Evolutionary conservation across 768 basidiomycete genomes (phyloP).

Genomic region (Pholiota molesta): DNA sequence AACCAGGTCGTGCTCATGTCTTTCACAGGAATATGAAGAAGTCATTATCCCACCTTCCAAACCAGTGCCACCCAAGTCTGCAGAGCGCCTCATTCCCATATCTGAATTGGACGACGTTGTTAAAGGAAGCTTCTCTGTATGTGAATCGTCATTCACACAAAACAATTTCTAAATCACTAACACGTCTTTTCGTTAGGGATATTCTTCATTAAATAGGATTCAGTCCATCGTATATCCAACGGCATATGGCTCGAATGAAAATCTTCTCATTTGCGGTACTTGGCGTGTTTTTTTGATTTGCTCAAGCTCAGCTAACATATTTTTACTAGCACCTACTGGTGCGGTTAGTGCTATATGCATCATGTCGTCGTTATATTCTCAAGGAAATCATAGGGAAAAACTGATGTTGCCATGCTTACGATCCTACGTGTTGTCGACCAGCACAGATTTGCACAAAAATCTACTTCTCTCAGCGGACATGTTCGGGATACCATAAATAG

Average conservation of each 20-base stretch:
- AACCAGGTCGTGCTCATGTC: slow-evolving; percentile 2
- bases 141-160: slow-evolving; percentile 19
- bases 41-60: slow-evolving; percentile 86
- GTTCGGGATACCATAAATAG: slow-evolving; percentile 58
- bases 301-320: slow-evolving; percentile 5
- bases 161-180: slow-evolving; percentile 4
- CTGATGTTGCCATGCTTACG: slow-evolving; percentile 94
- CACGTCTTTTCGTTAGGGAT: slow-evolving; percentile 56
- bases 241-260: slow-evolving; percentile 95
- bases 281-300: slow-evolving; percentile 3
- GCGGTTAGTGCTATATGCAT: slow-evolving; percentile 66
- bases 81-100: slow-evolving; percentile 74
- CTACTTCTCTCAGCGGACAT: slow-evolving; percentile 25
- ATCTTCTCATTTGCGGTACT: slow-evolving; percentile 88
- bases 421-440: slow-evolving; percentile 88
- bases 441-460: slow-evolving; percentile 37
- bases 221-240: slow-evolving; percentile 95
- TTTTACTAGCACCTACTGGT: slow-evolving; percentile 85
- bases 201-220: slow-evolving; percentile 85
- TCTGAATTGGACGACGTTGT: slow-evolving; percentile 76
- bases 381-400: slow-evolving; percentile 79
- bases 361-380: slow-evolving; percentile 8
- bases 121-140: slow-evolving; percentile 82
- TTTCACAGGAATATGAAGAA: slow-evolving; percentile 79
- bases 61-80: slow-evolving; percentile 68